phyloP scores from a whole-genome alignment of 1,284 basidiomycete genomes.

The Phellopilus nigrolimitatus region DNA sequence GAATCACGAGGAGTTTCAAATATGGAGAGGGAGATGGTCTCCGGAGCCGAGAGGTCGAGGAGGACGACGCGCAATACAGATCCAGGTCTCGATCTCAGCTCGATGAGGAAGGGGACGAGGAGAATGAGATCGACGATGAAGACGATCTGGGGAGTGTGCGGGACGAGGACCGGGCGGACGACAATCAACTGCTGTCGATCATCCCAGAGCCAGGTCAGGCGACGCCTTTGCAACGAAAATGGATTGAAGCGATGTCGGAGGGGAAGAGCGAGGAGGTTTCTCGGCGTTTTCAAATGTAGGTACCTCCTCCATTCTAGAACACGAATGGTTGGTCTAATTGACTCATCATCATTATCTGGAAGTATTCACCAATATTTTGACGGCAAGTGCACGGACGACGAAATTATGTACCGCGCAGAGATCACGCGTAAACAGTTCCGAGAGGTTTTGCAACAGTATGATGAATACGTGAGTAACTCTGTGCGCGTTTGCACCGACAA shows the following conservation, averaged over 20 bases:
- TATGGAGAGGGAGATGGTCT: conserved; percentile 1
- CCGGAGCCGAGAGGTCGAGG: conserved; percentile 1
- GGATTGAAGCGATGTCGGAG: conserved; percentile 80
- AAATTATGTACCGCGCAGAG: conserved; percentile 72
- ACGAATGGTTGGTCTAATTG: background rate
- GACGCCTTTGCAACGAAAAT: conserved; percentile 67
- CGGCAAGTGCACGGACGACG: conserved; percentile 74
- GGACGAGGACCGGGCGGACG: conserved; percentile 49
- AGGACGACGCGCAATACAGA: too few relatives aligned
- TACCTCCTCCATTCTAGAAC: conserved; percentile 16
- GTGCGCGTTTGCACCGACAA: background rate
- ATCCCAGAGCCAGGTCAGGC: conserved; percentile 82
- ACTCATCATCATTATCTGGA: background rate
- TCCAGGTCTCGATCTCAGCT: too few relatives aligned
- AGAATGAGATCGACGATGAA: conserved; percentile 18
- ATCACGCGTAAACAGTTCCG: conserved; percentile 72
- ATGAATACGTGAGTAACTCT: conserved; percentile 58
- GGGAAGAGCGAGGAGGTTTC: conserved; percentile 63
- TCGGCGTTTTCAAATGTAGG: conserved; percentile 65
- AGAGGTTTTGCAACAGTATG: conserved; percentile 74
- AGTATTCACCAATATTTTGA: conserved; percentile 83
- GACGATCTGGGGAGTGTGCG: conserved; percentile 28
- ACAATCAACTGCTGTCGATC: conserved; percentile 56
- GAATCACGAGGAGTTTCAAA: conserved; percentile 13
- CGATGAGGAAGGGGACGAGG: too few relatives aligned